Evolutionary conservation across 305 asterid species (phyloP).

Genomic region (Fraxinus dipetala): DNA sequence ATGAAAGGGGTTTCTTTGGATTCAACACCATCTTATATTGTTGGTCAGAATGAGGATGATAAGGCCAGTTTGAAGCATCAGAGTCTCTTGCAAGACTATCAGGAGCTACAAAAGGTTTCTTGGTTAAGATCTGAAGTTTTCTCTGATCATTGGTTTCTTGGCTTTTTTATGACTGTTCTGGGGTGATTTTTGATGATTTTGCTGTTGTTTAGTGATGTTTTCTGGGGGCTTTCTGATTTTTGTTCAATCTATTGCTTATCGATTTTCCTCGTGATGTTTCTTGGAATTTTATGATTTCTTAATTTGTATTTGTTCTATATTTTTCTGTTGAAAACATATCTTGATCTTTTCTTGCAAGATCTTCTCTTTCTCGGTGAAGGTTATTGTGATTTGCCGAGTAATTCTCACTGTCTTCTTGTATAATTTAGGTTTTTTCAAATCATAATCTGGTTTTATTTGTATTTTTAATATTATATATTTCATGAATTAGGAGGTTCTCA

Average conservation of each 20-base stretch:
- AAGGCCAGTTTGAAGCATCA: conserved; percentile 54
- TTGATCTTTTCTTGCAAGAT: conserved; percentile 31
- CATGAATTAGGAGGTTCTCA: background rate
- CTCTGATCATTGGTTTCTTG: conserved; percentile 18
- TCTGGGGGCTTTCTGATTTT: conserved; percentile 3
- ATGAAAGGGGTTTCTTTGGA: conserved; percentile 42
- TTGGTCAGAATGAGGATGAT: conserved; percentile 34
- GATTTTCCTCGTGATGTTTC: background rate
- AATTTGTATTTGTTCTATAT: background rate
- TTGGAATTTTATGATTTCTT: background rate
- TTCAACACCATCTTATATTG: conserved; percentile 30
- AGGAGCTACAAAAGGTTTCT: conserved; percentile 61
- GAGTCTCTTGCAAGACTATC: conserved; percentile 63
- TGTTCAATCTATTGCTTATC: background rate
- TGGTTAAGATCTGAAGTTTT: conserved; percentile 24
- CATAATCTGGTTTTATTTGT: background rate
- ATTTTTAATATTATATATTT: background rate
- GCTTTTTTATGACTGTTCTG: background rate
- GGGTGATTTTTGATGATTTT: background rate
- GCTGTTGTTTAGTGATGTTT: background rate
- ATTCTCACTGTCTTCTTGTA: background rate
- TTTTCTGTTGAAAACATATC: background rate
- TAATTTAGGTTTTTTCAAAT: background rate
- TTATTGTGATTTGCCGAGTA: background rate
- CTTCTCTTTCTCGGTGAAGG: conserved; percentile 5